These are phyloP conservation scores for Halophytophthora batemanensis DNA, from an alignment of 352 stramenopile species.

Conservation along the genomic window DNA sequence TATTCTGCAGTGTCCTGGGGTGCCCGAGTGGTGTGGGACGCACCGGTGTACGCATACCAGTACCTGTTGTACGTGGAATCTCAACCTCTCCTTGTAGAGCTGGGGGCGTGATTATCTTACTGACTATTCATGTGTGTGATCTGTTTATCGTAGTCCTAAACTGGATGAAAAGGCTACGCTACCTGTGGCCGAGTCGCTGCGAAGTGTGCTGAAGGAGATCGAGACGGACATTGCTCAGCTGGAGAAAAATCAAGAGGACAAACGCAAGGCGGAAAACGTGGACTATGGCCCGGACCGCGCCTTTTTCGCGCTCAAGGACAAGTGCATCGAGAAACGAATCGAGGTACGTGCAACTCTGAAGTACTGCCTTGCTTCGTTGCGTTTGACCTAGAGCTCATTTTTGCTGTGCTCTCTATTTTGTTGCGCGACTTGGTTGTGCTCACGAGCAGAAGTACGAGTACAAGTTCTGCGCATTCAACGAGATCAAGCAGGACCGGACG, in stretches of 20 bases:
- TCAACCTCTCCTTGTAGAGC: neutral
- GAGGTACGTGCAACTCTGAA: constrained; percentile 66
- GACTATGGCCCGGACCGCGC: constrained; percentile 70
- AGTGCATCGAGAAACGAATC: constrained; percentile 75
- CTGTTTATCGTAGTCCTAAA: constrained; percentile 33
- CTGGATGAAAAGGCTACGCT: constrained; percentile 53
- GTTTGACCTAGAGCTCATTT: too few species aligned
- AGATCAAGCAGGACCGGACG: constrained; percentile 77
- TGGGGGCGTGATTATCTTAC: neutral
- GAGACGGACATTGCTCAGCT: constrained; percentile 56
- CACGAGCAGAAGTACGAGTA: constrained; percentile 80
- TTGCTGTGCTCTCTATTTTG: too few species aligned
- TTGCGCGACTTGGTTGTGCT: constrained; percentile 4
- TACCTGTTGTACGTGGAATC: constrained; percentile 69
- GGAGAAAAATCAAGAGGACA: constrained; percentile 45
- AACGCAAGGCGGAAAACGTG: constrained; percentile 31
- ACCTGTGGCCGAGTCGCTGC: constrained; percentile 64
- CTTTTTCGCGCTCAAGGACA: constrained; percentile 74
- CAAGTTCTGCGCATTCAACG: constrained; percentile 83
- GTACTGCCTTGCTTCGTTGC: too few species aligned
- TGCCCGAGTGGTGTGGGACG: constrained; percentile 57
- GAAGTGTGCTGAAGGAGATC: constrained; percentile 63
- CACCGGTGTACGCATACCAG: constrained; percentile 58
- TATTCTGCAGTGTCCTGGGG: constrained; percentile 53
- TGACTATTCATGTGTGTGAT: constrained; percentile 5